phyloP scores from a whole-genome alignment of 352 stramenopile species.

The Phytophthora parvispora region DNA sequence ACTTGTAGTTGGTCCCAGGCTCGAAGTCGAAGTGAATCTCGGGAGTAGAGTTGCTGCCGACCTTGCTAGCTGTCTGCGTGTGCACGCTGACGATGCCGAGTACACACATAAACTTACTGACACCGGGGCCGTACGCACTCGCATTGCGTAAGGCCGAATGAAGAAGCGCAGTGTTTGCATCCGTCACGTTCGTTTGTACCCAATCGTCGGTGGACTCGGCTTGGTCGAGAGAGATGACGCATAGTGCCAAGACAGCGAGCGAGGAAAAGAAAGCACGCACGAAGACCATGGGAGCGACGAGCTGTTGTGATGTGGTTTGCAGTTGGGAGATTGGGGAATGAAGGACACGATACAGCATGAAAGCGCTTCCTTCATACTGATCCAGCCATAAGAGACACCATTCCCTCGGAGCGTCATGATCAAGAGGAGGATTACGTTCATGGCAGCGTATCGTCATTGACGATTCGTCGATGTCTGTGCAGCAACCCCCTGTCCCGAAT shows the following conservation, averaged over 20 bases:
- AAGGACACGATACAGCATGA: neutral
- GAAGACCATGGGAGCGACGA: neutral
- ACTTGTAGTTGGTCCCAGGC: slow-evolving; percentile 4
- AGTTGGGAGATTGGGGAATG: neutral
- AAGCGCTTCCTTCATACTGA: no score
- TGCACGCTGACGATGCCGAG: neutral
- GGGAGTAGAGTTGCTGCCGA: neutral
- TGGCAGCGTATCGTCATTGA: no score
- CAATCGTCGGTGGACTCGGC: neutral
- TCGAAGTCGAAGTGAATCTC: no score
- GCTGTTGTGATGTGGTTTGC: neutral
- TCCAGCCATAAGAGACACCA: neutral
- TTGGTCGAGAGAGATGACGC: neutral
- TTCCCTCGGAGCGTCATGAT: neutral
- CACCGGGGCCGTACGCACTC: slow-evolving; percentile 1
- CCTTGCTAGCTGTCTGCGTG: neutral
- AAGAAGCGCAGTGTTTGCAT: neutral
- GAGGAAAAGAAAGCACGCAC: no score
- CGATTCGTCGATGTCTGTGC: no score
- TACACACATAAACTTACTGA: slow-evolving; percentile 1
- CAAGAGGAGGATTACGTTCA: no score
- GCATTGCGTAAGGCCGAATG: neutral
- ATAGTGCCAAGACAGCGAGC: neutral
- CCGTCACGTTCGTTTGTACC: neutral
- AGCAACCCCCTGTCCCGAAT: no score